These are phyloP conservation scores for Buxus sempervirens DNA, from an alignment of 164 flowering plant species.

Conservation along the genomic window DNA sequence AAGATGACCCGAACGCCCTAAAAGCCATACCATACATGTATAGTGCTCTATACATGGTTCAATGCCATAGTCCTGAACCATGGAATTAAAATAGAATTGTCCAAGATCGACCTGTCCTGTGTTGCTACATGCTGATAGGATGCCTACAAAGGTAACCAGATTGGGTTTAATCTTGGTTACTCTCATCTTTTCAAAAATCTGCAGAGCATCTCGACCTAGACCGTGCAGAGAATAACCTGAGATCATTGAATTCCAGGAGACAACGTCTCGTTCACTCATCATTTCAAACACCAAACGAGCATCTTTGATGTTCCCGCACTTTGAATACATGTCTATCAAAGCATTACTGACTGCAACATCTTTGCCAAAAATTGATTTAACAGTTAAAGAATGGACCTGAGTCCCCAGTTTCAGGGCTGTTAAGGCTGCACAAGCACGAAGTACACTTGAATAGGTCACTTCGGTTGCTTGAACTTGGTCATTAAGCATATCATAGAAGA, in stretches of 20 bases:
- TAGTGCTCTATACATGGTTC: slow-evolving; percentile 84
- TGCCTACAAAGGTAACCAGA: slow-evolving; percentile 70
- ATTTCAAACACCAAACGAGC: slow-evolving; percentile 56
- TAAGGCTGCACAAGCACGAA: slow-evolving; percentile 73
- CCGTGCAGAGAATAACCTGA: slow-evolving; percentile 87
- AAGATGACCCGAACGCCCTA: slow-evolving; percentile 68
- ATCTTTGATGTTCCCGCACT: slow-evolving; percentile 73
- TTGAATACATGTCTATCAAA: slow-evolving; percentile 90
- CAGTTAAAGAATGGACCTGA: slow-evolving; percentile 60
- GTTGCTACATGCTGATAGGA: slow-evolving; percentile 85
- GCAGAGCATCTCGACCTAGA: slow-evolving; percentile 56
- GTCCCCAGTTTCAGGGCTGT: slow-evolving; percentile 66
- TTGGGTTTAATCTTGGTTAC: slow-evolving; percentile 46
- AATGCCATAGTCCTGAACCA: slow-evolving; percentile 54
- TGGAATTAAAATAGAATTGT: slow-evolving; percentile 52
- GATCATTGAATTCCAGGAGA: slow-evolving; percentile 90
- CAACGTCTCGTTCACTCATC: slow-evolving; percentile 44
- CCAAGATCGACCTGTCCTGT: slow-evolving; percentile 62
- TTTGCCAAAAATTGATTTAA: slow-evolving; percentile 49
- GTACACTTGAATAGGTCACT: slow-evolving; percentile 74
- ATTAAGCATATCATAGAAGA: slow-evolving; percentile 56
- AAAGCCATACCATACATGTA: slow-evolving; percentile 85
- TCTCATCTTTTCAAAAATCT: slow-evolving; percentile 55
- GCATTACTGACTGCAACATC: slow-evolving; percentile 53
- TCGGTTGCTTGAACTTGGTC: slow-evolving; percentile 43